phyloP scores from a whole-genome alignment of 2,329 filamentous ascomycete species.

The Chalaropsis ovoidea region DNA sequence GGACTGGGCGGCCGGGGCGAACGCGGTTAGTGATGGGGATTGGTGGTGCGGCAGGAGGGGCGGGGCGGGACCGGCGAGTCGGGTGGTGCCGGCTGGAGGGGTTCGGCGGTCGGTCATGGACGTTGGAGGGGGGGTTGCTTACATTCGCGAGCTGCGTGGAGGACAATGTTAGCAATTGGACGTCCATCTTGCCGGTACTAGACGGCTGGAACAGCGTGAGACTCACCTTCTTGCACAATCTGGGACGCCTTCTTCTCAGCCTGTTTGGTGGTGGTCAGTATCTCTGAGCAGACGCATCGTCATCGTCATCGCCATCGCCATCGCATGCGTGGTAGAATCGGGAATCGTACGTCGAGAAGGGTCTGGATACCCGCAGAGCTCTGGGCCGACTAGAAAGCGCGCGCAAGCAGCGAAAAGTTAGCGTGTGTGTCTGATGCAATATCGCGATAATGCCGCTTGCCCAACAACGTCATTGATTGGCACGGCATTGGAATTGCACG shows the following conservation, averaged over 20 bases:
- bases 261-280: slow-evolving; percentile 32
- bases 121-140: slow-evolving; percentile 33
- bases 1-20: slow-evolving; percentile 36
- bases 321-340: slow-evolving; percentile 8
- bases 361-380: slow-evolving; percentile 98
- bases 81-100: not conserved
- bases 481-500: not conserved
- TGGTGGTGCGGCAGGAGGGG: not conserved
- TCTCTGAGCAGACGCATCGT: not conserved
- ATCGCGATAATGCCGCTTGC: slow-evolving; percentile 8
- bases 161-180: slow-evolving; percentile 16
- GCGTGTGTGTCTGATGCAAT: not conserved
- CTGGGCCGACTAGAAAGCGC: slow-evolving; percentile 68
- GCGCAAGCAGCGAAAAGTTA: not conserved
- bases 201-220: not conserved
- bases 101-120: slow-evolving; percentile 8
- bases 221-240: slow-evolving; percentile 89
- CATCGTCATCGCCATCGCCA: not conserved
- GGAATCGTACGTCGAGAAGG: slow-evolving; percentile 75
- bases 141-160: slow-evolving; percentile 71
- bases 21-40: not conserved
- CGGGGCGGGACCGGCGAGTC: not conserved
- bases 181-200: not conserved
- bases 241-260: slow-evolving; percentile 97
- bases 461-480: not conserved